Percentiles rank a stretch among this genome's conserved stretches.
These are phyloP conservation scores for Ramichloridium luteum DNA, from an alignment of 2,329 filamentous ascomycete species.

Conservation along the genomic window DNA sequence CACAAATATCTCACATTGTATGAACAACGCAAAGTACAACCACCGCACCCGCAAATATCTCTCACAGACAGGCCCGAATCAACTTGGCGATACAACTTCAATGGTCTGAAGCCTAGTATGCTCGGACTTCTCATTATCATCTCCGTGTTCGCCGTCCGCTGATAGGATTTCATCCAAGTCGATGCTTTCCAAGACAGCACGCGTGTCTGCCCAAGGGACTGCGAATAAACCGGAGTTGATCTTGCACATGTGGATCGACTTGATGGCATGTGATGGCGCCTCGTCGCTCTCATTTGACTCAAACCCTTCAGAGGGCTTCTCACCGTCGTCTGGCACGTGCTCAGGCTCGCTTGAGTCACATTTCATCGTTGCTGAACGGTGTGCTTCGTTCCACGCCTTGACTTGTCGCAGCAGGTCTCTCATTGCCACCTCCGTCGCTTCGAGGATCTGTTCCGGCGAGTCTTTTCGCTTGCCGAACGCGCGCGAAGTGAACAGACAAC, in stretches of 20 bases:
- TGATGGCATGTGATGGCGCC: conserved; percentile 18
- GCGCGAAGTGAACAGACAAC: conserved; percentile 46
- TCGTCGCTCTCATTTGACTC: conserved; percentile 11
- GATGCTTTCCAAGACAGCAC: conserved; percentile 29
- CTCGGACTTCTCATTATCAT: too few relatives aligned
- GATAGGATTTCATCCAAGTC: too few relatives aligned
- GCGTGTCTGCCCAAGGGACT: conserved; percentile 42
- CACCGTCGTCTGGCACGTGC: neutral
- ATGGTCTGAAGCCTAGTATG: too few relatives aligned
- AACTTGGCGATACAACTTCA: too few relatives aligned
- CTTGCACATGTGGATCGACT: conserved; percentile 37
- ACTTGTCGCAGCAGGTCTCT: conserved; percentile 36
- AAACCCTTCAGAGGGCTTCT: neutral
- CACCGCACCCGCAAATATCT: too few relatives aligned
- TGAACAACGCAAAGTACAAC: too few relatives aligned
- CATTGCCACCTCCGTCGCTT: conserved; percentile 38
- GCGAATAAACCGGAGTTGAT: conserved; percentile 48
- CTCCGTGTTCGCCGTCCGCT: too few relatives aligned
- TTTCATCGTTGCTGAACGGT: too few relatives aligned
- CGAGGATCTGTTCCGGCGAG: conserved; percentile 33
- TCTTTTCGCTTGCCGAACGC: conserved; percentile 36
- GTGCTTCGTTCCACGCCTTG: conserved; percentile 16
- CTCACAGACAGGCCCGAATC: too few relatives aligned
- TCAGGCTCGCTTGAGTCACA: conserved; percentile 4
- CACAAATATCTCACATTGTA: too few relatives aligned